phyloP scores from a whole-genome alignment of 202 grass and related monocot genomes.

The Bolboschoenoplectus hybrid region DNA sequence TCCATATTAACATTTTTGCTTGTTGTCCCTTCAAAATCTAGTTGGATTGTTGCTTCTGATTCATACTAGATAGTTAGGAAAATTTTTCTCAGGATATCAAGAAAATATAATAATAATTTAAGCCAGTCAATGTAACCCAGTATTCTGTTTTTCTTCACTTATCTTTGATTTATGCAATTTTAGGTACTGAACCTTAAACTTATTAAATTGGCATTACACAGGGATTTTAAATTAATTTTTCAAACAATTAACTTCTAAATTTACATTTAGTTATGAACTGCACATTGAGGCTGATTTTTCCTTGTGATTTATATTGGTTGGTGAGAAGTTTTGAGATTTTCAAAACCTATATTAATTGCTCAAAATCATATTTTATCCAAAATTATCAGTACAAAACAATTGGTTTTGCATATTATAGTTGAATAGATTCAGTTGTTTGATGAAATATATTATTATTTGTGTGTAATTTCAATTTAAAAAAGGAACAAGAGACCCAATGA shows the following conservation, averaged over 20 bases:
- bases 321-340: not conserved
- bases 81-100: not conserved
- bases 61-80: conserved; percentile 1
- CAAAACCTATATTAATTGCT: not conserved
- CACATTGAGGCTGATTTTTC: conserved; percentile 7
- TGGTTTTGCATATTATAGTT: conserved; percentile 15
- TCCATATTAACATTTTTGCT: not conserved
- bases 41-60: not conserved
- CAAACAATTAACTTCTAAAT: conserved; percentile 1
- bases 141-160: not conserved
- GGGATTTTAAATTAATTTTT: not conserved
- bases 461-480: not conserved
- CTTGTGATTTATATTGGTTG: not conserved
- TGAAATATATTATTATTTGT: conserved; percentile 8
- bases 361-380: not conserved
- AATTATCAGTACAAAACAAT: conserved; percentile 3
- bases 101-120: not conserved
- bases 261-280: not conserved
- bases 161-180: conserved; percentile 3
- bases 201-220: not conserved
- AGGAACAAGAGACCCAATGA: not conserved
- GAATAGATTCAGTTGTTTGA: conserved; percentile 5
- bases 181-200: not conserved
- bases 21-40: not conserved
- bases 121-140: not conserved